These are phyloP conservation scores for Tolypocladium pustulatum DNA, from an alignment of 2,329 filamentous ascomycete species.

Conservation along the genomic window DNA sequence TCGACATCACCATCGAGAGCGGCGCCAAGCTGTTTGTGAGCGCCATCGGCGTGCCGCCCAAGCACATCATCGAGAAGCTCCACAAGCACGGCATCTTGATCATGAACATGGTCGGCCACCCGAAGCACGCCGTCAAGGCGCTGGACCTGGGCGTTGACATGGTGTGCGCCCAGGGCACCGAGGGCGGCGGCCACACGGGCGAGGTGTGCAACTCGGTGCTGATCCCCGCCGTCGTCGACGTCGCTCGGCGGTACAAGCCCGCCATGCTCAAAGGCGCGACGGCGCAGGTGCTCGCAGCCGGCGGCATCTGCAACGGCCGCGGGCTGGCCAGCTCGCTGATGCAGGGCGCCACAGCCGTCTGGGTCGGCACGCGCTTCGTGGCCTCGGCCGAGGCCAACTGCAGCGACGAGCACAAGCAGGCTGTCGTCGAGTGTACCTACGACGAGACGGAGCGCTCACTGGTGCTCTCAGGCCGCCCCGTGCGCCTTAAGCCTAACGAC, in stretches of 20 bases:
- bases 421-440: constrained; percentile 69
- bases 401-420: constrained; percentile 71
- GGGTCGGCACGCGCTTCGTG: constrained; percentile 91
- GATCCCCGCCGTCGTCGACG: constrained; percentile 78
- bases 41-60: constrained; percentile 79
- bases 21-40: constrained; percentile 79
- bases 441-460: constrained; percentile 75
- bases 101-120: constrained; percentile 97
- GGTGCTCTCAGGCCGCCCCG: constrained; percentile 69
- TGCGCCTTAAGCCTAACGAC: constrained; percentile 72
- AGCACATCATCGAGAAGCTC: constrained; percentile 59
- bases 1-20: constrained; percentile 75
- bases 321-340: constrained; percentile 73
- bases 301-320: constrained; percentile 75
- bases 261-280: constrained; percentile 56
- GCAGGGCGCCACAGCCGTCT: constrained; percentile 80
- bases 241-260: constrained; percentile 62
- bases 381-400: constrained; percentile 73
- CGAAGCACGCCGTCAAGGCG: constrained; percentile 83
- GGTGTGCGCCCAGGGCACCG: constrained; percentile 83
- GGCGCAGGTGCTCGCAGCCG: constrained; percentile 79
- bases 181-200: constrained; percentile 89
- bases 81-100: constrained; percentile 73
- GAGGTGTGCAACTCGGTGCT: constrained; percentile 79
- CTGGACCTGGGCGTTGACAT: constrained; percentile 81